Base-by-base conservation (phyloP, 257 asterid genomes). In the Lavandula angustifolia region DNA sequence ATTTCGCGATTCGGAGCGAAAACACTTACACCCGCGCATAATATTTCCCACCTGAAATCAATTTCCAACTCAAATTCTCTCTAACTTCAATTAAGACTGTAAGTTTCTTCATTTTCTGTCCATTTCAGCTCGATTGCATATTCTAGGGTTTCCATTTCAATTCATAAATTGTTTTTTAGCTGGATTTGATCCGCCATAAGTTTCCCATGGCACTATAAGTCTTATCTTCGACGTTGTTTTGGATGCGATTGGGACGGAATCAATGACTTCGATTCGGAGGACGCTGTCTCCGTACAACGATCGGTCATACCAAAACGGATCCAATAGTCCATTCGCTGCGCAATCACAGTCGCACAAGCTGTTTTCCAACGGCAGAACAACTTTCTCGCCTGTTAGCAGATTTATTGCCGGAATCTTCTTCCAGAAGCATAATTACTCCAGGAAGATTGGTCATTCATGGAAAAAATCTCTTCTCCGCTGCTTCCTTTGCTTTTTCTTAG, bases 241-340 rank as follows among this genome's bases (percentile, higher is more conserved):
- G 72, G 72, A 77, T 84, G 81, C 78, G 68, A 60, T 70, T 74
- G 67, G 53, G 34, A 48, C 59, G 55, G 70, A 42, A 32, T 60
- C 60, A 69, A 92, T 92, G 98, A 91, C 96, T 57, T 92, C 98
- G 76, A 84, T 92, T 78, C 89, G 98, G 76, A 85, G 96, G 75
- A 84, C 95, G 58, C 77, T 79, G 49, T 87, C 95, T 49, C 95
- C 95, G n/a, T 87, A 81, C 78, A 74, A 74, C 79, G 96, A 81
- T 51, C 92, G 95, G 69, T 76, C 85, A 55, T 70, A 76, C 62
- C 84, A 67, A 77, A 91, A 88, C 75, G 96, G 92, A 66, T 74
- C 81, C 37, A 67, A 62, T 27, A 60, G n/a, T n/a, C n/a, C n/a
- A n/a, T n/a, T n/a, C n/a, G n/a, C n/a, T n/a, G n/a, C 64, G 33